phyloP scores from a whole-genome alignment of 129 eudicot genomes.

The Chrysanthemum lavandulifolium region DNA sequence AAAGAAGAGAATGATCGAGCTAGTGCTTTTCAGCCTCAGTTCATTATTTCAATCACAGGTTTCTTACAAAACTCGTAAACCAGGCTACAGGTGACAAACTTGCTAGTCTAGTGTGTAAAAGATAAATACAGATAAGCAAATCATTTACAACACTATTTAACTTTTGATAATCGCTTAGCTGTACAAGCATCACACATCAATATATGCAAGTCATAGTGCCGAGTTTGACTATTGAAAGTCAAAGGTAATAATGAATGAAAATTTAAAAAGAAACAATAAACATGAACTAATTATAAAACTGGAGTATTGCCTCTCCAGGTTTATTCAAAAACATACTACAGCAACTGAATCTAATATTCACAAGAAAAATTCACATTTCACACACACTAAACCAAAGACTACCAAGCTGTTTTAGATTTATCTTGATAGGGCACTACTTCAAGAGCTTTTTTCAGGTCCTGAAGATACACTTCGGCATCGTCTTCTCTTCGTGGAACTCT shows the following conservation, averaged over 20 bases:
- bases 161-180: too few relatives aligned
- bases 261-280: not conserved
- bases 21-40: too few relatives aligned
- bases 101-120: too few relatives aligned
- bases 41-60: too few relatives aligned
- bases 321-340: constrained; percentile 22
- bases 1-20: too few relatives aligned
- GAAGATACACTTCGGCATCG: constrained; percentile 65
- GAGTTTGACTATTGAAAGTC: not conserved
- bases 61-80: too few relatives aligned
- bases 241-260: not conserved
- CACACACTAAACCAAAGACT: constrained; percentile 13
- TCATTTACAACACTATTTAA: too few relatives aligned
- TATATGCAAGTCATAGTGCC: too few relatives aligned
- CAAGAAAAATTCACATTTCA: constrained; percentile 6
- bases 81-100: too few relatives aligned
- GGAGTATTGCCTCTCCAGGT: not conserved
- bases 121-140: too few relatives aligned
- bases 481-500: constrained; percentile 57
- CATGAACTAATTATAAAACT: not conserved
- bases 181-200: too few relatives aligned
- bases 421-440: constrained; percentile 17
- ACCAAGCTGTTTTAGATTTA: constrained; percentile 9
- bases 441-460: constrained; percentile 45
- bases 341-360: constrained; percentile 32